Percentiles rank a stretch among this genome's conserved stretches.
phyloP scores from a whole-genome alignment of 75 land plant species.

The Ceratopteris richardii region DNA sequence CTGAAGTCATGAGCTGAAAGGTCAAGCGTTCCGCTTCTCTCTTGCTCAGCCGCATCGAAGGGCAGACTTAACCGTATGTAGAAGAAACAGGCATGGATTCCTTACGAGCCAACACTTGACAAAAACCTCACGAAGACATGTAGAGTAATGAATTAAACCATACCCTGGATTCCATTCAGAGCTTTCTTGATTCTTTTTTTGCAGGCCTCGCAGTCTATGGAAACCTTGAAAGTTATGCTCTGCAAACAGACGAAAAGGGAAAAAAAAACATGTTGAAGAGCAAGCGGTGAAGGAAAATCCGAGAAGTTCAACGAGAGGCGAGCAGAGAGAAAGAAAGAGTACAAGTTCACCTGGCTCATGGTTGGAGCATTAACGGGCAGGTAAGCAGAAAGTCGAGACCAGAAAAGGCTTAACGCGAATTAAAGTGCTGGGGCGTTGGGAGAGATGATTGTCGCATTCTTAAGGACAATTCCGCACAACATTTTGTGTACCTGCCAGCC shows the following conservation, averaged over 20 bases:
- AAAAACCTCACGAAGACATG: neutral
- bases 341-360: neutral
- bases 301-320: neutral
- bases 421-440: too few relatives aligned
- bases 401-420: too few relatives aligned
- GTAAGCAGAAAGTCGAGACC: neutral
- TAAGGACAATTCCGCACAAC: too few relatives aligned
- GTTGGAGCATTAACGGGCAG: constrained; percentile 4
- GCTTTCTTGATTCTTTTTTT: constrained; percentile 36
- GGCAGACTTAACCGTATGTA: too few relatives aligned
- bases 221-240: constrained; percentile 34
- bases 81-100: too few relatives aligned
- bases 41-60: too few relatives aligned
- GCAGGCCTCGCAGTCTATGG: constrained; percentile 41
- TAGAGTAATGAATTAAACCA: neutral
- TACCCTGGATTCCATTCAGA: constrained; percentile 28
- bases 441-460: too few relatives aligned
- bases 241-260: constrained; percentile 10
- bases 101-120: too few relatives aligned
- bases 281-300: neutral
- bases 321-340: constrained; percentile 1
- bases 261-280: neutral
- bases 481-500: too few relatives aligned
- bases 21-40: too few relatives aligned
- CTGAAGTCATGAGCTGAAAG: too few relatives aligned